Conservation (phyloP, 2,329 filamentous ascomycete genomes). For the Pseudocercospora eumusae region DNA sequence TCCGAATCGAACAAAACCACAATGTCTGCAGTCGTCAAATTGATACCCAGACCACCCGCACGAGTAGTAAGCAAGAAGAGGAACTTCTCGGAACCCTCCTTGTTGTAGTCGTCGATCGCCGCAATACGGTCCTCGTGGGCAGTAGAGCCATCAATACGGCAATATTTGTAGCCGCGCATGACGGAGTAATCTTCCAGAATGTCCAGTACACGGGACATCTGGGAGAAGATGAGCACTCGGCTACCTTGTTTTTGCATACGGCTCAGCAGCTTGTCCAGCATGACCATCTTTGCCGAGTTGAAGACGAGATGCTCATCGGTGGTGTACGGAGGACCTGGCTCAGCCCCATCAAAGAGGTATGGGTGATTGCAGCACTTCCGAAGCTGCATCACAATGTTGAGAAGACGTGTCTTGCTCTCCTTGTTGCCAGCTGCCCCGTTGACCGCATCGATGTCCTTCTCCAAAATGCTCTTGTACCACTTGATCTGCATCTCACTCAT, state of each 20-base stretch:
- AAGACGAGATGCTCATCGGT: conserved; percentile 93
- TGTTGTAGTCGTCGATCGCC: conserved; percentile 98
- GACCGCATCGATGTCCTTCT: conserved; percentile 98
- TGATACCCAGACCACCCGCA: conserved; percentile 94
- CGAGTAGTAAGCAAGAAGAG: conserved; percentile 93
- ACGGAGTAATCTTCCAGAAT: conserved; percentile 98
- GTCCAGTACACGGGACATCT: conserved; percentile 96
- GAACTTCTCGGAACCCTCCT: conserved; percentile 91
- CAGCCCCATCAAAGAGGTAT: conserved; percentile 95
- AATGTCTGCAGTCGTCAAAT: conserved; percentile 91
- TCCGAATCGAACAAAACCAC: conserved; percentile 97
- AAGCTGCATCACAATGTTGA: conserved; percentile 99
- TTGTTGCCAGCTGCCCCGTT: conserved; percentile 95
- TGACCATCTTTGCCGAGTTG: conserved; percentile 96
- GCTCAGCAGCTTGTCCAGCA: conserved; percentile 86
- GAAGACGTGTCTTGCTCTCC: conserved; percentile 92
- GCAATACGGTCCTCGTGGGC: conserved; percentile 97
- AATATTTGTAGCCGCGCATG: conserved; percentile 92
- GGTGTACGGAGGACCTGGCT: conserved; percentile 95
- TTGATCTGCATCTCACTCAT: conserved; percentile 99
- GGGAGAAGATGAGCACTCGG: conserved; percentile 96
- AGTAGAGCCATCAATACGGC: conserved; percentile 93
- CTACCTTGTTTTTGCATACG: conserved; percentile 84
- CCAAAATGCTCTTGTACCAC: conserved; percentile 98
- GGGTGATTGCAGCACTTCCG: conserved; percentile 99